phyloP scores from a whole-genome alignment of 176 grass and related monocot genomes.

The Zea mays region Zm-B73-REFERENCE-NAM-5.0 NC_050098.1:216292001-216292500 shows the following conservation, averaged over 20 bases:
- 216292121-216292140: background rate
- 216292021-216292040: constrained; percentile 5
- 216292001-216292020: constrained; percentile 4
- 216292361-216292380: constrained; percentile 7
- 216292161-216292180: background rate
- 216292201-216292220: constrained; percentile 52
- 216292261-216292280: constrained; percentile 71
- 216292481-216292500: constrained; percentile 13
- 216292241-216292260: constrained; percentile 84
- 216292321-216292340: constrained; percentile 91
- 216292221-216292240: constrained; percentile 94
- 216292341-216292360: constrained; percentile 92
- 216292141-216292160: background rate
- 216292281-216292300: constrained; percentile 89
- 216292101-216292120: background rate
- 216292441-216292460: background rate
- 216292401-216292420: background rate
- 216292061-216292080: background rate
- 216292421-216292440: constrained; percentile 3
- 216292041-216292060: background rate
- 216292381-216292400: constrained; percentile 17
- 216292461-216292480: background rate
- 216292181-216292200: constrained; percentile 29
- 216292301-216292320: constrained; percentile 90
- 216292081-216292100: background rate